Percentiles rank a stretch among this genome's conserved stretches.
Evolutionary conservation across 257 asterid genomes (phyloP).

Genomic region (Anisodus acutangulus): DNA sequence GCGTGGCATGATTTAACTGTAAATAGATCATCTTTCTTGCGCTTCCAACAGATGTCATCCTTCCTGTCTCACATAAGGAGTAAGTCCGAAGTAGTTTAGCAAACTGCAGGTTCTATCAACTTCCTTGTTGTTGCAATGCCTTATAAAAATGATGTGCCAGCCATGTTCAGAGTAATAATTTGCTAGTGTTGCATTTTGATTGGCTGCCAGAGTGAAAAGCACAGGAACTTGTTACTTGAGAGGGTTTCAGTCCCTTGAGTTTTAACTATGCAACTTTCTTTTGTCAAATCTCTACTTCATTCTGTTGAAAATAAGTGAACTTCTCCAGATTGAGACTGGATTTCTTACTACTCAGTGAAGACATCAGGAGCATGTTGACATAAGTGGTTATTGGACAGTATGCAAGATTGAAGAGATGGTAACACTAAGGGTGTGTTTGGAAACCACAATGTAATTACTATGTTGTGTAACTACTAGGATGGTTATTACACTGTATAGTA

Average conservation of each 20-base stretch:
- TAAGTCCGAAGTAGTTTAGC: neutral
- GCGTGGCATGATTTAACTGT: neutral
- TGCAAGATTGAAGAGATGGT: neutral
- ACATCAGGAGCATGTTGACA: neutral
- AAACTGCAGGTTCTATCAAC: neutral
- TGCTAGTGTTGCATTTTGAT: neutral
- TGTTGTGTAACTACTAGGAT: neutral
- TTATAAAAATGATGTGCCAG: neutral
- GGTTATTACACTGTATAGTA: neutral
- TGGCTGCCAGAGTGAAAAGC: neutral
- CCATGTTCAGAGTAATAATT: neutral
- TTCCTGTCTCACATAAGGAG: neutral
- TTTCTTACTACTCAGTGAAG: slow-evolving; percentile 1
- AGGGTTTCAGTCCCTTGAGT: neutral
- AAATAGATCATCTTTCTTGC: neutral
- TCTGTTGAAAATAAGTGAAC: neutral
- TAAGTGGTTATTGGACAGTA: neutral
- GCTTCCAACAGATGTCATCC: neutral
- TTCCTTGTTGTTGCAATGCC: neutral
- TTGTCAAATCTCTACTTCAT: neutral
- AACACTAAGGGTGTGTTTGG: neutral
- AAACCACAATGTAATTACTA: neutral
- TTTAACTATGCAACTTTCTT: neutral
- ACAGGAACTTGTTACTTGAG: neutral
- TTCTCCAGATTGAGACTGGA: neutral